Percentiles rank a stretch among this genome's conserved stretches.
These are phyloP conservation scores for Ascochyta clinopodiicola DNA, from an alignment of 2,329 filamentous ascomycete species.

Conservation along the genomic window DNA sequence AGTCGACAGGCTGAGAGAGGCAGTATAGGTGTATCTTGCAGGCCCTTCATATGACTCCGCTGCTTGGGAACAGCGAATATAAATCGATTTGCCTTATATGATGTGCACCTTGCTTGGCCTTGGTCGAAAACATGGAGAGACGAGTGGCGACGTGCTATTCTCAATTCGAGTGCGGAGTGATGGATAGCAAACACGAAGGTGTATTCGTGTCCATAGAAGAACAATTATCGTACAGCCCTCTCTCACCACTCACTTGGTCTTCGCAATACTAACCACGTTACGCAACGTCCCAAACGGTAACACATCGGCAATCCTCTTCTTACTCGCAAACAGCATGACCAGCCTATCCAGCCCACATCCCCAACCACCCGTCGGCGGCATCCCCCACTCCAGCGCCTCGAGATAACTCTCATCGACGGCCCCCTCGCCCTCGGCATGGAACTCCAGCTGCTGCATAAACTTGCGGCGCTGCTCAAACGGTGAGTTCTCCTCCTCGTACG, in stretches of 20 bases:
- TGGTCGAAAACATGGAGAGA: no score
- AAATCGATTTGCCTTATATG: not conserved
- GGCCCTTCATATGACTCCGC: not conserved
- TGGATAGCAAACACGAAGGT: not conserved
- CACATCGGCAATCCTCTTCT: constrained; percentile 81
- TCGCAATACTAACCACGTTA: constrained; percentile 56
- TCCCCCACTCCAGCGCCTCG: constrained; percentile 80
- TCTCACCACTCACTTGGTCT: constrained; percentile 22
- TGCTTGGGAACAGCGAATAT: not conserved
- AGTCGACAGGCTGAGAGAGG: not conserved
- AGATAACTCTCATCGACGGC: constrained; percentile 82
- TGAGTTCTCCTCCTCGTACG: constrained; percentile 98
- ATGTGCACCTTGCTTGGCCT: not conserved
- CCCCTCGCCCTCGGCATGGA: constrained; percentile 43
- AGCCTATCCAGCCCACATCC: constrained; percentile 91
- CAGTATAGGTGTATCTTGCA: not conserved
- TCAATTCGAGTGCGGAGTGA: no score
- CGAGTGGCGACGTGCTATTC: no score
- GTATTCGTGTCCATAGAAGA: not conserved
- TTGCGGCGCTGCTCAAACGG: constrained; percentile 86
- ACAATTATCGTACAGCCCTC: not conserved
- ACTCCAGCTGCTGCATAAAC: constrained; percentile 67
- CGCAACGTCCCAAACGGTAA: constrained; percentile 86
- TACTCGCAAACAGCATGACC: constrained; percentile 86
- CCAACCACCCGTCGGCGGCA: constrained; percentile 98